These are phyloP conservation scores for Eucalyptus sp. DNA, from an alignment of 345 rosid species.

Conservation along the genomic window DNA sequence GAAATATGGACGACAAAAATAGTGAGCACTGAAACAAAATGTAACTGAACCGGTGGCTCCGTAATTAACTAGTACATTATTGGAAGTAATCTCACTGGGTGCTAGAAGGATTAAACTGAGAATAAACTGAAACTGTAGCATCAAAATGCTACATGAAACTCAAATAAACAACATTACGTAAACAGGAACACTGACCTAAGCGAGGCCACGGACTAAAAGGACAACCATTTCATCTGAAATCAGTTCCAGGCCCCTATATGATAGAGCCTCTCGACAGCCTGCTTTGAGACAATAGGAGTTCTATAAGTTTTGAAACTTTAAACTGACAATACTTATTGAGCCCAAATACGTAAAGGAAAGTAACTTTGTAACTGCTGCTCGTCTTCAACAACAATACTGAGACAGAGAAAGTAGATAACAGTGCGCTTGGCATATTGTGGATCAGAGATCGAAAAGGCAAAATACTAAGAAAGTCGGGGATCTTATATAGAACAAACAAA, in stretches of 20 bases:
- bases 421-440: not conserved
- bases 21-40: not conserved
- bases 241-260: conserved; percentile 96
- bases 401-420: not conserved
- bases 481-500: not conserved
- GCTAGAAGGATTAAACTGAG: conserved; percentile 16
- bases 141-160: conserved; percentile 43
- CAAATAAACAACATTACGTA: conserved; percentile 39
- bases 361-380: conserved; percentile 39
- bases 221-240: conserved; percentile 85
- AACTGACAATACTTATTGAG: conserved; percentile 24
- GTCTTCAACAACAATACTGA: conserved; percentile 20
- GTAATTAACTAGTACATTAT: conserved; percentile 8
- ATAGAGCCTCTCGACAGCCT: conserved; percentile 93
- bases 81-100: conserved; percentile 16
- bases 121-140: conserved; percentile 35
- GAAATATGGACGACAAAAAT: not conserved
- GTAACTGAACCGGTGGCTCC: conserved; percentile 1
- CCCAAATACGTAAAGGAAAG: conserved; percentile 43
- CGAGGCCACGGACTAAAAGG: conserved; percentile 61
- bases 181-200: conserved; percentile 89
- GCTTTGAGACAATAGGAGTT: conserved; percentile 83
- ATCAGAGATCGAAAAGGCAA: not conserved
- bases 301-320: conserved; percentile 52
- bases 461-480: not conserved